phyloP scores from a whole-genome alignment of 345 rosid species.

The Sisymbrium irio region DNA sequence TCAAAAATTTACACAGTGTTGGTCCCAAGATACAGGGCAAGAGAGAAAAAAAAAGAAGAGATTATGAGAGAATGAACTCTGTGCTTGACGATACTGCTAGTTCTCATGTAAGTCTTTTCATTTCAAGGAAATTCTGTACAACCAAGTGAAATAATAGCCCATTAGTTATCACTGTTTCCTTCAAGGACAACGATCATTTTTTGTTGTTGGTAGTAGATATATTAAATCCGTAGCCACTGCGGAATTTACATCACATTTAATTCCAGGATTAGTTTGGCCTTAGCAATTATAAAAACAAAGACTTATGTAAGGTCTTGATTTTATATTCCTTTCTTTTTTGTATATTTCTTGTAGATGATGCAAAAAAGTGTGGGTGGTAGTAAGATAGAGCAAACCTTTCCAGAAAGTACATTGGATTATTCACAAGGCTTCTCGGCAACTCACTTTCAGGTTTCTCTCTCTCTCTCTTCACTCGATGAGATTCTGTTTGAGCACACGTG shows the following conservation, averaged over 20 bases:
- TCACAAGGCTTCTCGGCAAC: slow-evolving; percentile 70
- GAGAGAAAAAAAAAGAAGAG: slow-evolving; percentile 41
- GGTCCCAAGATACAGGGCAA: slow-evolving; percentile 36
- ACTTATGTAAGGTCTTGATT: neutral
- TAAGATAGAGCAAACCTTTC: slow-evolving; percentile 45
- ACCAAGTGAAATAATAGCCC: neutral
- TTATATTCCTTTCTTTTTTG: neutral
- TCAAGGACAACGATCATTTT: neutral
- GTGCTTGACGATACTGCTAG: slow-evolving; percentile 92
- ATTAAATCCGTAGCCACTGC: neutral
- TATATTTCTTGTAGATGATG: neutral
- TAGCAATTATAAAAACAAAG: neutral
- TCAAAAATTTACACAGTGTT: slow-evolving; percentile 14
- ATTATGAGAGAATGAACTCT: slow-evolving; percentile 41
- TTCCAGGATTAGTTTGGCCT: neutral
- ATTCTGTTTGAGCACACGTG: slow-evolving; percentile 20
- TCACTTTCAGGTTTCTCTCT: slow-evolving; percentile 54
- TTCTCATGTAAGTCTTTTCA: slow-evolving; percentile 51
- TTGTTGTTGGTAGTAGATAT: neutral
- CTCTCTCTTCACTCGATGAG: neutral
- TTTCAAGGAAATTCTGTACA: neutral
- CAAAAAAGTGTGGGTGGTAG: slow-evolving; percentile 42
- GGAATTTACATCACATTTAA: neutral
- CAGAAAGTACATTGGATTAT: slow-evolving; percentile 55
- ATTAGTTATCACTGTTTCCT: neutral